Evolutionary conservation across 2,329 filamentous ascomycete species (phyloP), one percentile per base, ranked within the genome.

Genomic region (Fusarium penzigii): DNA sequence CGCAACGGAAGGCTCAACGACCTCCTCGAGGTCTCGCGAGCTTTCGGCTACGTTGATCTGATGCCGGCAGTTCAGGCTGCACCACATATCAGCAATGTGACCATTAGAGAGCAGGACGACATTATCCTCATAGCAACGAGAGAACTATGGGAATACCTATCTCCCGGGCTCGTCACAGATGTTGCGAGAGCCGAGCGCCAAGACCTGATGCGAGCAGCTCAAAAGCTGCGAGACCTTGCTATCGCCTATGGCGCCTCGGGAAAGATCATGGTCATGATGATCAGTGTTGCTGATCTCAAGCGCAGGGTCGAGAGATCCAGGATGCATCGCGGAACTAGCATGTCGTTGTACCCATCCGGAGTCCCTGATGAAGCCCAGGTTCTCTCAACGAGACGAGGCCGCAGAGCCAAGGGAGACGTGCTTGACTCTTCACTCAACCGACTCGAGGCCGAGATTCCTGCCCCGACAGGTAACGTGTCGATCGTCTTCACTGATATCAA

Each of bases 401-500:
- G 88, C 65, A 85, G 78, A 67, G 67, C 75, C 56, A 86, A 84
- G 72, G 79, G 73, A 29, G 83, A 84, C 51, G 81, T 87, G n/a
- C 85, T 89, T 49, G 92, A 97, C 69, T 96, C 92, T 20, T 90
- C 88, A 49, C 82, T 99, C 49, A 89, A 90, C 52, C 85, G 93
- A 44, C 85, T 97, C 29, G 91, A 94, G 59, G 87, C 89, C 48
- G 93, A 96, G 73, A 92, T 97, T 45, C 89, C 93, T 55, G 90
- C 94, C 12, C 94, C 94, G 1, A 90, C 87, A 2, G 93, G 93
- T 43, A 90, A 96, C 65, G 85, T 97, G 44, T 89, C 91, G 40
- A 91, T 99, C 66, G 92, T 96, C 45, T 99, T 99, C 70, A 99
- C 94, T 0, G 94, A 99, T 75, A 99, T 99, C 80, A 97, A 97